Evolutionary conservation across 495 filamentous ascomycete genomes (phyloP).

Genomic region (Penicillium macrosclerotiorum): DNA sequence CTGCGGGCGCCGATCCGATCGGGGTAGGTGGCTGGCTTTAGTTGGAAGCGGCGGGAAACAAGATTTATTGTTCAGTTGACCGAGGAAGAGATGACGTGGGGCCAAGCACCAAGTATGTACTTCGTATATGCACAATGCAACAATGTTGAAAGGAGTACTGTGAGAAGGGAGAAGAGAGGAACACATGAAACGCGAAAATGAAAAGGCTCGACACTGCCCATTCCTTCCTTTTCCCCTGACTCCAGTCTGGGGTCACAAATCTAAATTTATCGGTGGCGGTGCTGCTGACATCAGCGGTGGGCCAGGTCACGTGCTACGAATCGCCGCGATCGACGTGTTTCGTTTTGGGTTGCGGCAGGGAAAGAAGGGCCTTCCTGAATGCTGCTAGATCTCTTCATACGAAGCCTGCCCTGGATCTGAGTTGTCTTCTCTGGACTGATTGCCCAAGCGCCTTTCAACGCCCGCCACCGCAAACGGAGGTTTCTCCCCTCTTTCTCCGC

Average conservation of each 20-base stretch:
- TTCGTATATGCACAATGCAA: background rate
- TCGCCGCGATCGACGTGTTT: conserved; percentile 15
- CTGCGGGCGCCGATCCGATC: conserved; percentile 24
- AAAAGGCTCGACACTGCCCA: conserved; percentile 1
- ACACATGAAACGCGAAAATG: background rate
- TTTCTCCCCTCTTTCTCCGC: conserved; percentile 20
- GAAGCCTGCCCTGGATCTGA: background rate
- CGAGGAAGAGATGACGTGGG: conserved; percentile 25
- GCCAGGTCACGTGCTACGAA: conserved; percentile 9
- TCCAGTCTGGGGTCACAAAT: conserved; percentile 8
- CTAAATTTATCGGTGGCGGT: conserved; percentile 18
- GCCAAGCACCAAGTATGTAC: background rate
- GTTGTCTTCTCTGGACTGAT: background rate
- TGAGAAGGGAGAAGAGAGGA: background rate
- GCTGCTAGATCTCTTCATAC: background rate
- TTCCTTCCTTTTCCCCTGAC: conserved; percentile 12
- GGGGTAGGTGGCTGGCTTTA: too few species aligned
- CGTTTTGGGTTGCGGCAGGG: conserved; percentile 1
- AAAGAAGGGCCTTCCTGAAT: background rate
- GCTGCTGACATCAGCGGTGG: conserved; percentile 19
- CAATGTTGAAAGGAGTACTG: background rate
- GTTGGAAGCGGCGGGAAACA: conserved; percentile 17
- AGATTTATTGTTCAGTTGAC: conserved; percentile 17
- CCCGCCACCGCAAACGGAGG: conserved; percentile 24
- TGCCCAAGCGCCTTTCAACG: background rate